Evolutionary conservation across 75 land plant genomes (phyloP), one percentile per base, ranked within the genome.

Genomic region (Picea sitchensis): DNA sequence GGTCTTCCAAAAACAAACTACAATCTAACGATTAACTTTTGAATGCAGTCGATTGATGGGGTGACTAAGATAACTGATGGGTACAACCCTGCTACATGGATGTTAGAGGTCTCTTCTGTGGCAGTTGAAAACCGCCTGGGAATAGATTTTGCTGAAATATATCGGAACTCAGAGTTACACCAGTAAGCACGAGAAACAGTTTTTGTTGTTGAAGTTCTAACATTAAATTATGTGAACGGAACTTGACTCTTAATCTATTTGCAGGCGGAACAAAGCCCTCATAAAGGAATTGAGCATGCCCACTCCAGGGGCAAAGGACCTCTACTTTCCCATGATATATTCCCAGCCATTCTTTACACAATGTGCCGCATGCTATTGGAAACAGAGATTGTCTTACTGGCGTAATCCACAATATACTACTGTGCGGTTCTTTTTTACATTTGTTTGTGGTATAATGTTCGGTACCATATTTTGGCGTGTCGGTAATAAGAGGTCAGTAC

Each of bases 321-420:
- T 95, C 17, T 77, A 78, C 36, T 95, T 95, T 63, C 77, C 91
- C 3, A 93, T 91, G 12, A 81, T 84, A 80, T 93, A 91, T 75
- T 73, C 96, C 0, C 93, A 91, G 62, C 30, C 67, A 0, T 89
- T 91, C 80, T 20, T 65, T 11, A 71, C 71, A 54, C 98, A 95
- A 78, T 91, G 85, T 77, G 71, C 64, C 41, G 92, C 92, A 3
- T 85, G 87, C 63, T 78, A 81, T 7, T 90, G 92, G 92, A 90
- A 90, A 80, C 92, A 93, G 63, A 79, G 87, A 68, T 76, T 85
- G 83, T 91, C 96, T 12, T 93, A 93, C 76, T 95, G 98, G 98
- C 88, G 93, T 34, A 89, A 93, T 62, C 91, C 98, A 31, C 76
- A 75, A 32, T 95, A 95, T 80, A 93, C 90, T 75, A 89, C 81